Evolutionary conservation across 805 yeast genomes (phyloP).

Genomic region (Candida silvicultrix): DNA sequence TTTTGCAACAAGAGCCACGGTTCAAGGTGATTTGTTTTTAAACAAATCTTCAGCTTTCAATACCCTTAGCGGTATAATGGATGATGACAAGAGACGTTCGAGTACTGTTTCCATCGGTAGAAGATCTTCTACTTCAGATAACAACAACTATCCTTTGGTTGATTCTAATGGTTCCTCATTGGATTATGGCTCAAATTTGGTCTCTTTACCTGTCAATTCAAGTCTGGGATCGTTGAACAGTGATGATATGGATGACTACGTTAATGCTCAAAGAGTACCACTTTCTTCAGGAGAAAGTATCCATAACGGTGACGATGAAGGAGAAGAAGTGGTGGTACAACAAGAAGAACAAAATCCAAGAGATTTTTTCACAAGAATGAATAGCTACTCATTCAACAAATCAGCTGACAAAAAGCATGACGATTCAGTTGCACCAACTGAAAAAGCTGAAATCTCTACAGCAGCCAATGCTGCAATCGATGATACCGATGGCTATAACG

Average conservation of each 20-base stretch:
- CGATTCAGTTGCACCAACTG: slow-evolving; percentile 17
- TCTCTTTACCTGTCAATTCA: slow-evolving; percentile 61
- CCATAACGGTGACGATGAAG: background rate
- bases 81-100: slow-evolving; percentile 15
- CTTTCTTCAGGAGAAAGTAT: background rate
- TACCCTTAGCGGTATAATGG: slow-evolving; percentile 20
- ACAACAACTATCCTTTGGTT: background rate
- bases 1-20: slow-evolving; percentile 18
- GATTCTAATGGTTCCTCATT: slow-evolving; percentile 25
- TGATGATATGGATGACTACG: slow-evolving; percentile 49
- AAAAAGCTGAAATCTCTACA: slow-evolving; percentile 6
- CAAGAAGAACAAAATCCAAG: background rate
- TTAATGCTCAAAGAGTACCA: slow-evolving; percentile 1
- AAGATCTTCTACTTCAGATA: slow-evolving; percentile 1
- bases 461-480: slow-evolving; percentile 4
- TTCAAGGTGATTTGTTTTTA: slow-evolving; percentile 26
- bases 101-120: slow-evolving; percentile 8
- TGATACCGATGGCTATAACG: slow-evolving; percentile 3
- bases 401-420: slow-evolving; percentile 7
- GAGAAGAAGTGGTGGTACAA: background rate
- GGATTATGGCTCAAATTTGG: slow-evolving; percentile 45
- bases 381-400: slow-evolving; percentile 13
- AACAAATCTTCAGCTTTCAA: slow-evolving; percentile 19
- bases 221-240: slow-evolving; percentile 78
- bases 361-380: slow-evolving; percentile 13